Percentiles rank a stretch among this genome's conserved stretches.
These are phyloP conservation scores for Skeletonema grethae DNA, from an alignment of 108 stramenopile species.

Conservation along the genomic window DNA sequence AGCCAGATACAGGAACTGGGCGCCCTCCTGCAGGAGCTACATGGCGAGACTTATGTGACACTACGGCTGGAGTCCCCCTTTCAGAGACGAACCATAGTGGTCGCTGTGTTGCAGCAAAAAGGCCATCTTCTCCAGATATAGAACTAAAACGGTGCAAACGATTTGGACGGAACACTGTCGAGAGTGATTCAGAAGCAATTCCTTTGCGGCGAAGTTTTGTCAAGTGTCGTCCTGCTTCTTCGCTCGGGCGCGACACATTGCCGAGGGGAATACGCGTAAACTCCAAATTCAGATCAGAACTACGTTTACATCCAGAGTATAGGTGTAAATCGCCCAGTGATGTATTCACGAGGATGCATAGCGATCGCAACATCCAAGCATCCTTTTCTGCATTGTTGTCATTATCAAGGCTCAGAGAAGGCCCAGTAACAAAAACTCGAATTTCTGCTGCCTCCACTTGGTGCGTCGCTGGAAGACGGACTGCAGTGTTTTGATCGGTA, in stretches of 20 bases:
- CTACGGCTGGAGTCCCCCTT: constrained; percentile 60
- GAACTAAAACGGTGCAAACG: constrained; percentile 60
- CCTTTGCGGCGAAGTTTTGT: constrained; percentile 73
- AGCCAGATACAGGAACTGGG: constrained; percentile 69
- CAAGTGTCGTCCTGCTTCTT: constrained; percentile 70
- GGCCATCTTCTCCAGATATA: constrained; percentile 76
- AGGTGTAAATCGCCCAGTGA: constrained; percentile 69
- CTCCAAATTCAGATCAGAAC: constrained; percentile 14
- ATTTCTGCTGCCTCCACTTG: constrained; percentile 65
- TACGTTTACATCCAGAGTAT: constrained; percentile 48
- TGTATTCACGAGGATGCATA: constrained; percentile 75
- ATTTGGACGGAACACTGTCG: constrained; percentile 56
- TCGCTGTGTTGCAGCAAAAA: constrained; percentile 72
- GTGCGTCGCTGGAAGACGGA: constrained; percentile 54
- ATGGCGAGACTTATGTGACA: constrained; percentile 77
- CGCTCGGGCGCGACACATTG: constrained; percentile 60
- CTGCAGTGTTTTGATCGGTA: neutral
- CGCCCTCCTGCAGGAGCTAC: constrained; percentile 79
- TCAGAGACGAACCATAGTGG: constrained; percentile 84
- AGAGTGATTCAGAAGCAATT: constrained; percentile 41
- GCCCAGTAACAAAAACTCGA: constrained; percentile 75
- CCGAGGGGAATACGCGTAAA: constrained; percentile 62
- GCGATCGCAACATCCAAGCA: constrained; percentile 43
- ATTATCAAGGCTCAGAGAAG: constrained; percentile 31
- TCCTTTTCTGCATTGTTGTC: constrained; percentile 23